phyloP scores from a whole-genome alignment of 768 basidiomycete species.

The Suillus subaureus region DNA sequence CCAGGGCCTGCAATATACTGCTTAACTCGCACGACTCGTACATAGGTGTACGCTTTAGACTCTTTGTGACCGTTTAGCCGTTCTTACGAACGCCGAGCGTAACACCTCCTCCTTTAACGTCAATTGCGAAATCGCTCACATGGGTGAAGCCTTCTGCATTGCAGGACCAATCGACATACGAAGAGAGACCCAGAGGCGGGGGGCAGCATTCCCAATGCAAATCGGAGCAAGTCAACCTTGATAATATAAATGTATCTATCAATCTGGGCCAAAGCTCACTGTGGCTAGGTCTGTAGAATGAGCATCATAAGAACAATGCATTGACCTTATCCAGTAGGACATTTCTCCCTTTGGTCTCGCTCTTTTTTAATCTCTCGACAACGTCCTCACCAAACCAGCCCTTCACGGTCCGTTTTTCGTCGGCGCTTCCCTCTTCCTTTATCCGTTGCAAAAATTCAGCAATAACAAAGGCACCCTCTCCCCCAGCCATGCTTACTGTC shows the following conservation, averaged over 20 bases:
- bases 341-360: slow-evolving; percentile 69
- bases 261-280: neutral
- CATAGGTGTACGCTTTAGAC: no score
- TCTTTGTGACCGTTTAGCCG: no score
- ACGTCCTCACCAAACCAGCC: slow-evolving; percentile 59
- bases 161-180: neutral
- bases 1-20: no score
- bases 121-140: neutral
- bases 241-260: neutral
- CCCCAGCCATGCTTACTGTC: slow-evolving; percentile 55
- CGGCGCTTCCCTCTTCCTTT: slow-evolving; percentile 39
- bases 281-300: neutral
- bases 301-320: slow-evolving; percentile 27
- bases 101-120: neutral
- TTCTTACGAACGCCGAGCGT: no score
- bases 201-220: neutral
- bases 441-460: slow-evolving; percentile 71
- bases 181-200: neutral
- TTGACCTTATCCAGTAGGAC: slow-evolving; percentile 64
- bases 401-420: slow-evolving; percentile 48
- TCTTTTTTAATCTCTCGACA: slow-evolving; percentile 47
- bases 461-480: slow-evolving; percentile 74
- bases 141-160: neutral
- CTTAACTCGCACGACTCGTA: no score
- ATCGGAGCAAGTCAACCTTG: neutral